Evolutionary conservation across 305 asterid species (phyloP), one percentile per base, ranked within the genome.

Genomic region (Coffea humblotiana): DNA sequence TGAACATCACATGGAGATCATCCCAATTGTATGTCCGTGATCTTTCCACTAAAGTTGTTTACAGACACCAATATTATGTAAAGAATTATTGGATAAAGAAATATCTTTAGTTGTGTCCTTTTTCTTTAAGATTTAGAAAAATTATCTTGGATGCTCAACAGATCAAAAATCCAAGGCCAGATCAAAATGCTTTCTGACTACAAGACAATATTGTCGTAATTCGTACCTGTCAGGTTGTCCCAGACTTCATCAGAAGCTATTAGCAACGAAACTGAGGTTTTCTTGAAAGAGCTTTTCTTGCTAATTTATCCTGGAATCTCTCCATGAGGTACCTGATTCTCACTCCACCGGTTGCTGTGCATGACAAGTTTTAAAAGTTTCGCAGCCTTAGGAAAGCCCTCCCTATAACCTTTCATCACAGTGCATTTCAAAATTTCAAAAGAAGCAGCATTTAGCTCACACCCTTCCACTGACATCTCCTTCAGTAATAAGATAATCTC

Each of bases 401-500:
- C 84, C 83, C 76, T 82, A 86, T 87, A 81, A 77, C 85, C 87
- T 18, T 77, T 85, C 58, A 32, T 58, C 77, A 60, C 80, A 48
- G 89, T 90, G 75, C 69, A 80, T 45, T 78, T 76, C 79, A 86
- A 71, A 52, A 87, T 76, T 47, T 67, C 56, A 79, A 83, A 48
- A 63, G 91, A 82, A 58, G 52, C 85, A 61, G 81, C 84, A 82
- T 90, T 83, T 4, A 86, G 89, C 74, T 83, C 85, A 79, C 90
- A 89, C 27, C 92, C 90, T 82, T 86, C 87, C 79, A 75, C 71
- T 60, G 81, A 87, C 91, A 89, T 88, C 75, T 71, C 83, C 79
- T 88, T 87, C 63, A 86, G 81, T 76, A 91, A 79, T 77, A 73
- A 51, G 45, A 85, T 21, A 70, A 87, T 71, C 70, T 87, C 86